Evolutionary conservation across 805 yeast species (phyloP), one percentile per base, ranked within the genome.

Genomic region (Candida tibetensis): DNA sequence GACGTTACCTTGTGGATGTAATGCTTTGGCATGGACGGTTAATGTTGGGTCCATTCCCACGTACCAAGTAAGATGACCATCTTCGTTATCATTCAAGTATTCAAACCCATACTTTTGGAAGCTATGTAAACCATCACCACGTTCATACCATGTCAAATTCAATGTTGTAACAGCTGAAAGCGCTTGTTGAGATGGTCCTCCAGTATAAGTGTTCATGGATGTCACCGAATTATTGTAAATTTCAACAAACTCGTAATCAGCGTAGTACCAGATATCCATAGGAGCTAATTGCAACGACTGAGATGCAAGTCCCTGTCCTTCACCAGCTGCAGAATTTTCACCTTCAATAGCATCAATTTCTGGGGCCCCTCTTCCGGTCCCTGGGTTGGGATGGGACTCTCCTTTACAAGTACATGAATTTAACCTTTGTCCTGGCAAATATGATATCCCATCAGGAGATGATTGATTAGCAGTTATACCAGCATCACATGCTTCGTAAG

Each of bases 391-490:
- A 59, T 90, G 97, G 36, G 82, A 88, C 50, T 79, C 87, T 19
- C 82, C 88, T 17, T 71, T 65, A 66, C 97, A 90, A 0, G 91
- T 82, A 65, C 98, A 90, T 10, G 73, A 60, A 57, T 72, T 79
- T 46, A 90, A 69, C 48, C 75, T 75, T 63, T 90, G 96, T 21
- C 97, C 97, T 0, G 91, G 88, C 38, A 90, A 67, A 54, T 78
- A 87, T 2, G 90, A 83, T 28, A 89, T 78, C 42, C 98, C 98
- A 60, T 90, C 97, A 1, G 84, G 72, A 0, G 95, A 79, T 5
- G 95, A 83, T 66, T 90, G 97, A 60, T 90, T 90, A 12, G 96
- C 85, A 2, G 97, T 89, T 47, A 89, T 89, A 48, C 98, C 98
- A 2, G 90, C 89, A 66, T 90, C 96, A 64, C 97, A 90, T 3